Evolutionary conservation across 176 grass and related monocot genomes (phyloP).

Genomic region (Hordeum marinum): DNA sequence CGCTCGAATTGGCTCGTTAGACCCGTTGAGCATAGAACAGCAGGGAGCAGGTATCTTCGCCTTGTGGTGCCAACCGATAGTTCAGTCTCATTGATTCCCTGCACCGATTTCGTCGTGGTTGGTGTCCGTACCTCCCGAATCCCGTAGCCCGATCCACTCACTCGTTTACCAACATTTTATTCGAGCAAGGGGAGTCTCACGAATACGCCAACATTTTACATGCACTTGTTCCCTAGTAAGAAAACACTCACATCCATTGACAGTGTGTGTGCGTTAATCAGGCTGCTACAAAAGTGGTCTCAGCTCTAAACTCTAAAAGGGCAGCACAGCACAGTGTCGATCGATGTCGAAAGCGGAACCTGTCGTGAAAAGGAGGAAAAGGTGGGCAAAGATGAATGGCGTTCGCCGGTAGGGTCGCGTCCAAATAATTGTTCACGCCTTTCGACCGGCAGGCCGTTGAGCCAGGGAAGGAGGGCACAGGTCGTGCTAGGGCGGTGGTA

Average conservation of each 20-base stretch:
- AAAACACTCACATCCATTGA: background rate
- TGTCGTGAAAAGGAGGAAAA: background rate
- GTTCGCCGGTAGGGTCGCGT: background rate
- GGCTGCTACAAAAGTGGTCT: background rate
- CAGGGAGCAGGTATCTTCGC: background rate
- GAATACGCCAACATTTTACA: background rate
- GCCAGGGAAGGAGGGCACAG: too few species aligned
- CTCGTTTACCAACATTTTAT: background rate
- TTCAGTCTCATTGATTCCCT: constrained; percentile 17
- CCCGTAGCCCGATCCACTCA: background rate
- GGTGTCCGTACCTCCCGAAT: background rate
- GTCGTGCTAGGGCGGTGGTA: background rate
- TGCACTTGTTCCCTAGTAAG: background rate
- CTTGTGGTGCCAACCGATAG: background rate
- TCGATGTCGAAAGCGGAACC: background rate
- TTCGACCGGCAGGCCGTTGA: background rate
- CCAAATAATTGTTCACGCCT: constrained; percentile 19
- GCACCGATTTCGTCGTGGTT: background rate
- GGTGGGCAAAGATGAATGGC: background rate
- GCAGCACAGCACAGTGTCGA: background rate
- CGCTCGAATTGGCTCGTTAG: background rate
- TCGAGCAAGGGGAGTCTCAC: background rate
- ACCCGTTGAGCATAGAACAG: background rate
- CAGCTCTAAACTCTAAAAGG: background rate
- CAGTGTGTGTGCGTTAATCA: background rate